Evolutionary conservation across 768 basidiomycete species (phyloP).

Genomic region (Saitozyma sp.): DNA sequence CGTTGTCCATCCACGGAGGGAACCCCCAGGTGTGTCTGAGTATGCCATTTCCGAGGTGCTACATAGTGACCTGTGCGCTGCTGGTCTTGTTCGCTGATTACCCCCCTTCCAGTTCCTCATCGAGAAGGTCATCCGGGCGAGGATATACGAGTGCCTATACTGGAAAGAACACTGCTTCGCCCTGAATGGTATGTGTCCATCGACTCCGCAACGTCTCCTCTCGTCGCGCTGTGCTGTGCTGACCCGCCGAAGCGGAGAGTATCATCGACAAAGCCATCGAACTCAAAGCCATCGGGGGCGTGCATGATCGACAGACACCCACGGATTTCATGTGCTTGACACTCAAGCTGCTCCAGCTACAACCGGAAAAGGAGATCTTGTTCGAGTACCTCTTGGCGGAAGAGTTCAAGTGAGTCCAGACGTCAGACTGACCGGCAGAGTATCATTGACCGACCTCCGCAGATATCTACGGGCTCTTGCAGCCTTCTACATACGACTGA

Average conservation of each 20-base stretch:
- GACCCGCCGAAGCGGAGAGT: slow-evolving; percentile 66
- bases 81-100: not conserved
- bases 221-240: not conserved
- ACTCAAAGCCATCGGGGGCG: slow-evolving; percentile 80
- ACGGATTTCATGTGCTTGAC: slow-evolving; percentile 91
- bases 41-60: not conserved
- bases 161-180: slow-evolving; percentile 99
- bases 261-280: slow-evolving; percentile 91
- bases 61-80: too few species aligned
- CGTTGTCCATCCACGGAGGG: slow-evolving; percentile 87
- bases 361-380: slow-evolving; percentile 95
- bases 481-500: slow-evolving; percentile 91
- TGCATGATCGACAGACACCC: slow-evolving; percentile 85
- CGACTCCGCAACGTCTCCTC: not conserved
- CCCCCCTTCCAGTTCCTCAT: slow-evolving; percentile 70
- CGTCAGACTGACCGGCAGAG: not conserved
- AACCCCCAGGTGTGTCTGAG: slow-evolving; percentile 77
- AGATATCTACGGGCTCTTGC: slow-evolving; percentile 94
- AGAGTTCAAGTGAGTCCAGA: slow-evolving; percentile 84
- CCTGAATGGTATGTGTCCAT: slow-evolving; percentile 67
- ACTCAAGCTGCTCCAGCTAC: slow-evolving; percentile 91
- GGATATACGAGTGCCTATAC: slow-evolving; percentile 90
- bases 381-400: slow-evolving; percentile 93
- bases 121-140: slow-evolving; percentile 91
- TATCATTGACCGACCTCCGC: not conserved